Base-by-base conservation (phyloP, 176 grass and related monocot genomes). In the Carex pumila region DNA sequence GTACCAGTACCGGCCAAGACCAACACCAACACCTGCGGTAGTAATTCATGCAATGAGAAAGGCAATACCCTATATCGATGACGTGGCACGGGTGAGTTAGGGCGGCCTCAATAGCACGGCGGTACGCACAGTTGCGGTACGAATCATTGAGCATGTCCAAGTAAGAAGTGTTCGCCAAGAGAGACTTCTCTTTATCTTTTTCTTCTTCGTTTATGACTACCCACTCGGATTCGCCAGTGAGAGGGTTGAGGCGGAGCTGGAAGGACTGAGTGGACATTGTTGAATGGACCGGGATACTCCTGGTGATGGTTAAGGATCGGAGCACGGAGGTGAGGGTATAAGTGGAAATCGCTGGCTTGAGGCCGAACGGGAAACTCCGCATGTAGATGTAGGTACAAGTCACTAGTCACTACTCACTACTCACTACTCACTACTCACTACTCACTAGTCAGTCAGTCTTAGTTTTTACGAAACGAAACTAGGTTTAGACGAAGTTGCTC, bases 211-310 rank as follows among this genome's bases (percentile, higher is more conserved):
- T 86, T 34, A 97, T 88, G 86, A 98, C 87, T 58, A 98, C 65
- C 92, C 95, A 98, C 84, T 98, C 95, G 71, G 92, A 97, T 77
- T 97, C 92, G 21, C 95, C 95, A 18, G 95, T 97, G 82, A 97
- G 92, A 19, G 89, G 95, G 86, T 94, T 91, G 90, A 86, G 79
- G 41, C 84, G 92, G 83, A 97, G 95, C 89, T 97, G 95, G 89
- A 97, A 97, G 10, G 90, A 88, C 7, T 91, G 82, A 22, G 82
- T 43, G 19, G 84, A 32, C 53, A 56, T 76, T 83, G 69, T 12
- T 53, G 65, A 71, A 41, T 41, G 34, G 17, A 71, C 61, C 43
- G 32, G 43, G 22, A 85, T 79, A 14, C 55, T 71, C 68, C 71
- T 45, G 50, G 22, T 9, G 34, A 61, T 19, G 63, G 63, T 12